phyloP scores from a whole-genome alignment of 2,329 filamentous ascomycete genomes.

The Fusarium protoensiforme region DNA sequence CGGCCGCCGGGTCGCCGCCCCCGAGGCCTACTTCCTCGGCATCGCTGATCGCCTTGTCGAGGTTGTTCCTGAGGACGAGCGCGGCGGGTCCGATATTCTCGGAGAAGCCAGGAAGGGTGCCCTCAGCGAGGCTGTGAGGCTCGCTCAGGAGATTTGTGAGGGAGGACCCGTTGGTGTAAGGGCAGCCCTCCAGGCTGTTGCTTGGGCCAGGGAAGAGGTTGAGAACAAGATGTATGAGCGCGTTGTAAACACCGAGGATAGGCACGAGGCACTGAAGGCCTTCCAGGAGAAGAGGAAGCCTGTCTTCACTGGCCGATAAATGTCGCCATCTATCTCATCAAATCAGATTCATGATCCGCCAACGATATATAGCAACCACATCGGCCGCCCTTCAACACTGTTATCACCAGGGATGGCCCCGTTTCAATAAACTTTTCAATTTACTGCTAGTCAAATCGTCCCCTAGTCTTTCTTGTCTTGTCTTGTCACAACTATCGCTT shows the following conservation, averaged over 20 bases:
- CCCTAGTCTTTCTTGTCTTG: not conserved
- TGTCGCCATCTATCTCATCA: not conserved
- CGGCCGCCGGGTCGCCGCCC: constrained; percentile 82
- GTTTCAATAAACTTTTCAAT: not conserved
- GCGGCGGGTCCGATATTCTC: constrained; percentile 57
- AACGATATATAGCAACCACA: not conserved
- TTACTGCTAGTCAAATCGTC: not conserved
- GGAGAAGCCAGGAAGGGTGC: constrained; percentile 73
- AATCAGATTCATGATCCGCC: not conserved
- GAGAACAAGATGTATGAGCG: constrained; percentile 89
- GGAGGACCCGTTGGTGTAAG: constrained; percentile 87
- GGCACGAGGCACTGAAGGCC: constrained; percentile 86
- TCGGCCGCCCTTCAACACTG: no score
- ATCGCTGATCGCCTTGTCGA: constrained; percentile 92
- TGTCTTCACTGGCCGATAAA: constrained; percentile 65
- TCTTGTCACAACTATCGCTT: constrained; percentile 4
- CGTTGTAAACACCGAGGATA: constrained; percentile 86
- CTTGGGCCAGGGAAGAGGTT: constrained; percentile 76
- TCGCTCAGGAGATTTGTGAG: constrained; percentile 89
- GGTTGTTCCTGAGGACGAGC: constrained; percentile 69
- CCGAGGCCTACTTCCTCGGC: constrained; percentile 92
- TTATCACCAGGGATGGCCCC: not conserved
- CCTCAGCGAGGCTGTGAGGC: constrained; percentile 78
- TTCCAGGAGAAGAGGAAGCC: constrained; percentile 76
- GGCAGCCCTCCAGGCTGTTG: constrained; percentile 82